phyloP scores from a whole-genome alignment of 1,284 basidiomycete genomes.

The Leccinum holopus region DNA sequence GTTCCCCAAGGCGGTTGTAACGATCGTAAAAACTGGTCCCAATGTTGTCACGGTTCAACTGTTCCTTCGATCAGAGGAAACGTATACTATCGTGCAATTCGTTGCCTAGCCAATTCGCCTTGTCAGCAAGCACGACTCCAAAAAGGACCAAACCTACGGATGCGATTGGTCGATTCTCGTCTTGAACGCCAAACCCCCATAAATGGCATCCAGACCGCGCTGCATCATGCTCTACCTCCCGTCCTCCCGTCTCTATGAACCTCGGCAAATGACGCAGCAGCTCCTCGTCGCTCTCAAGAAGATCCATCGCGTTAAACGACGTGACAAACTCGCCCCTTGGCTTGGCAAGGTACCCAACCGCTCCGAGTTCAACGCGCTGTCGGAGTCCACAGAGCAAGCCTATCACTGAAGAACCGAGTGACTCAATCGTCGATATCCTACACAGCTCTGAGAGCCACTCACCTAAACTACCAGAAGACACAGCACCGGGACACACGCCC shows the following conservation, averaged over 20 bases:
- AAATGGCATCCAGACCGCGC: no score
- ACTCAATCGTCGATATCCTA: neutral
- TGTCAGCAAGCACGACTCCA: no score
- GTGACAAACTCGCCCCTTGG: constrained; percentile 63
- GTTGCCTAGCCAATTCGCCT: no score
- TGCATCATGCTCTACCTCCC: no score
- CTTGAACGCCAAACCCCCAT: no score
- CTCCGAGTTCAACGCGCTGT: constrained; percentile 55
- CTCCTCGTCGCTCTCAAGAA: constrained; percentile 25
- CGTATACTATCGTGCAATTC: no score
- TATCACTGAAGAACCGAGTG: constrained; percentile 47
- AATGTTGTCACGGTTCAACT: no score
- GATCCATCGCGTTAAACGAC: constrained; percentile 64
- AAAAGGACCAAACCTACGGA: no score
- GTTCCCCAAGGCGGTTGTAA: no score
- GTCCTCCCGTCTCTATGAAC: constrained; percentile 39
- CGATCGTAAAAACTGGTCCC: no score
- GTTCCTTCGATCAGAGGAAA: no score
- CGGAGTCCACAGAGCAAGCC: constrained; percentile 69
- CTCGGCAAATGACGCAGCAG: constrained; percentile 41
- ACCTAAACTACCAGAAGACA: constrained; percentile 56
- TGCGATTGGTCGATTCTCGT: no score
- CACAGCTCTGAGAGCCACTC: constrained; percentile 31
- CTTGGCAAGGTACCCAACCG: constrained; percentile 69
- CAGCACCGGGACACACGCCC: constrained; percentile 24